Conservation (phyloP, 2,329 filamentous ascomycete species). For the Paracamarosporium sp. region DNA sequence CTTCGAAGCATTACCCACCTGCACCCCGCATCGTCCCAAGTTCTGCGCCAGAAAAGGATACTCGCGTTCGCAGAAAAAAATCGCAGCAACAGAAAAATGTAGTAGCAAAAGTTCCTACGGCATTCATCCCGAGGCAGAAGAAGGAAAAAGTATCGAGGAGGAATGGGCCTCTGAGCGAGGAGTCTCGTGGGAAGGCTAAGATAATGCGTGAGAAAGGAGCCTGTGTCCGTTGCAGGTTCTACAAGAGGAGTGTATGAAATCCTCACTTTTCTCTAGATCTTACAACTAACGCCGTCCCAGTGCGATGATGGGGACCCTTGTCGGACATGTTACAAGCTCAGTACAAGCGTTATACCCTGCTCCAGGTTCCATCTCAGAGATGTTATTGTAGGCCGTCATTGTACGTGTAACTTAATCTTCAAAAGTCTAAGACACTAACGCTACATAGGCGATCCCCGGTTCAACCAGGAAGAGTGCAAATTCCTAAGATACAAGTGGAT, state of each 20-base stretch:
- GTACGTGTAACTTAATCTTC: conserved; percentile 20
- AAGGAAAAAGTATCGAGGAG: conserved; percentile 43
- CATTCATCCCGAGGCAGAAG: conserved; percentile 39
- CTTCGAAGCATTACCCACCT: conserved; percentile 21
- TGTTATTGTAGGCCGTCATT: conserved; percentile 39
- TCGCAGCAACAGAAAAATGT: conserved; percentile 30
- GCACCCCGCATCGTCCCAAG: conserved; percentile 17
- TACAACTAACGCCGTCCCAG: conserved; percentile 18
- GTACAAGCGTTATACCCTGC: conserved; percentile 40
- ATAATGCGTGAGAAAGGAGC: conserved; percentile 43
- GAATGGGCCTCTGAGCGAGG: conserved; percentile 36
- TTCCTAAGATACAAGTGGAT: conserved; percentile 40
- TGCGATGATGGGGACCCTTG: conserved; percentile 44
- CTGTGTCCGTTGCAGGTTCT: conserved; percentile 45
- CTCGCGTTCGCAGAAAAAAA: conserved; percentile 10
- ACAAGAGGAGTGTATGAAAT: conserved; percentile 39
- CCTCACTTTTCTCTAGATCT: background rate
- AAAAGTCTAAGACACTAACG: conserved; percentile 10
- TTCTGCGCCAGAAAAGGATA: conserved; percentile 8
- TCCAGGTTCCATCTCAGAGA: conserved; percentile 40
- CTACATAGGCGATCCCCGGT: conserved; percentile 40
- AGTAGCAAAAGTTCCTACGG: conserved; percentile 37
- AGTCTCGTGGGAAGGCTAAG: conserved; percentile 38
- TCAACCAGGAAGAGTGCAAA: conserved; percentile 41
- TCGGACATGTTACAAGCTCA: conserved; percentile 38